phyloP scores from a whole-genome alignment of 179 eudicot species.

The Carnegiea gigantea region DNA sequence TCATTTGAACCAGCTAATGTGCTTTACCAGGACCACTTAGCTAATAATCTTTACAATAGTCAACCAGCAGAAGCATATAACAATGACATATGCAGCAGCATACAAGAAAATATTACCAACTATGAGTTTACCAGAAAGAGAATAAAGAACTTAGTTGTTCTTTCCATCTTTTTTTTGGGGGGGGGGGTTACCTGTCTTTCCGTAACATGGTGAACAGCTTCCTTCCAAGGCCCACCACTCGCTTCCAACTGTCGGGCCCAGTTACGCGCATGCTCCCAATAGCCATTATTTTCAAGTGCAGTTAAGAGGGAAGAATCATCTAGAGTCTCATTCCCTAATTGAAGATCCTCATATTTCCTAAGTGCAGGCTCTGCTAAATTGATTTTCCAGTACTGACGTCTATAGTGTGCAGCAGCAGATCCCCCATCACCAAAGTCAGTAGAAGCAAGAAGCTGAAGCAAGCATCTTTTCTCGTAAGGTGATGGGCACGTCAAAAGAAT shows the following conservation, averaged over 20 bases:
- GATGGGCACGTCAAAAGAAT: slow-evolving; percentile 86
- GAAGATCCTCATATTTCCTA: slow-evolving; percentile 67
- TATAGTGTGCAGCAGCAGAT: slow-evolving; percentile 59
- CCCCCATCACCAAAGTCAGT: slow-evolving; percentile 94
- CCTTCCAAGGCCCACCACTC: slow-evolving; percentile 77
- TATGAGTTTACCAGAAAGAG: background rate
- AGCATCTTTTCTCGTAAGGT: slow-evolving; percentile 91
- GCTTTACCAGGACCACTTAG: background rate
- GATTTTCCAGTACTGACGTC: slow-evolving; percentile 84
- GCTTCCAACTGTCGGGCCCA: slow-evolving; percentile 94
- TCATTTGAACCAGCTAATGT: background rate
- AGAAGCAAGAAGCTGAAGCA: slow-evolving; percentile 79
- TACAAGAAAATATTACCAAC: background rate
- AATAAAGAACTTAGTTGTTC: background rate
- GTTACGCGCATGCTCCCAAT: slow-evolving; percentile 94
- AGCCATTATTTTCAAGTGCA: slow-evolving; percentile 75
- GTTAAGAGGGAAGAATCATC: slow-evolving; percentile 87
- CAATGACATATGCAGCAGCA: background rate
- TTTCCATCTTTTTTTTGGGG: background rate
- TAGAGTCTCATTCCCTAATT: slow-evolving; percentile 70
- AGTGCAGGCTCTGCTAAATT: slow-evolving; percentile 89
- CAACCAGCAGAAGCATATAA: background rate
- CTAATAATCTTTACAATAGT: background rate
- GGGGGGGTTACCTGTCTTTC: slow-evolving; percentile 73
- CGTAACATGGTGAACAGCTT: slow-evolving; percentile 81